phyloP scores from a whole-genome alignment of 176 grass and related monocot species.

The Juncus effusus region DNA sequence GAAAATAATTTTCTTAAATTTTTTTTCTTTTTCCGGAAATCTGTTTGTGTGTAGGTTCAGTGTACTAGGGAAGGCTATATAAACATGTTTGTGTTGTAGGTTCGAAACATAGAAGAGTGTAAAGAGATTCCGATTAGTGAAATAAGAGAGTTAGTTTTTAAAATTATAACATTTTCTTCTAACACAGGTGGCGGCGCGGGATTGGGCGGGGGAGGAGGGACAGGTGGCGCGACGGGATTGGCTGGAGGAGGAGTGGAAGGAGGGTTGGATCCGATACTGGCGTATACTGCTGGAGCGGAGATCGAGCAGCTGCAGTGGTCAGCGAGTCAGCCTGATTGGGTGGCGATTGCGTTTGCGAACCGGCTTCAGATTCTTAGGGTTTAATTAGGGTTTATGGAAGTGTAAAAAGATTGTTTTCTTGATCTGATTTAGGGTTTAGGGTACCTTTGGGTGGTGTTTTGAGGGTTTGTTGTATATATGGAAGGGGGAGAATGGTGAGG shows the following conservation, averaged over 20 bases:
- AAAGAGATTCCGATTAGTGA: no score
- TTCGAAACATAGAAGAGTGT: no score
- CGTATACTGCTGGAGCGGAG: constrained; percentile 90
- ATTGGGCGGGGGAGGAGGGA: constrained; percentile 18
- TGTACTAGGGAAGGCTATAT: no score
- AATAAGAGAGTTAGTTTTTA: no score
- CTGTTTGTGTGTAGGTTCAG: no score
- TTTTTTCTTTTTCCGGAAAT: no score
- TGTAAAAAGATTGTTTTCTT: neutral
- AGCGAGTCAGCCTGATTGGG: constrained; percentile 90
- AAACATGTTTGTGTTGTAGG: no score
- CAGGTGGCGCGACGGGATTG: constrained; percentile 32
- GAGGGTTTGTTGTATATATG: neutral
- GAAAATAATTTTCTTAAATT: no score
- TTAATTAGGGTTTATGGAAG: constrained; percentile 26
- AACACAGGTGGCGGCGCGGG: constrained; percentile 29
- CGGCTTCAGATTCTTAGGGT: constrained; percentile 94
- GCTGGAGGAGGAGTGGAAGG: constrained; percentile 53
- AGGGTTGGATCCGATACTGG: constrained; percentile 82
- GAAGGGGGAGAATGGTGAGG: neutral
- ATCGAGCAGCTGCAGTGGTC: constrained; percentile 99
- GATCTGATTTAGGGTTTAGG: neutral
- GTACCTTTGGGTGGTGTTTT: neutral
- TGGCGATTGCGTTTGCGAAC: constrained; percentile 79
- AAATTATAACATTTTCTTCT: no score